Percentiles rank a stretch among this genome's conserved stretches.
Evolutionary conservation across 352 stramenopile genomes (phyloP).

Genomic region (Globisporangium rhizosaccharum): DNA sequence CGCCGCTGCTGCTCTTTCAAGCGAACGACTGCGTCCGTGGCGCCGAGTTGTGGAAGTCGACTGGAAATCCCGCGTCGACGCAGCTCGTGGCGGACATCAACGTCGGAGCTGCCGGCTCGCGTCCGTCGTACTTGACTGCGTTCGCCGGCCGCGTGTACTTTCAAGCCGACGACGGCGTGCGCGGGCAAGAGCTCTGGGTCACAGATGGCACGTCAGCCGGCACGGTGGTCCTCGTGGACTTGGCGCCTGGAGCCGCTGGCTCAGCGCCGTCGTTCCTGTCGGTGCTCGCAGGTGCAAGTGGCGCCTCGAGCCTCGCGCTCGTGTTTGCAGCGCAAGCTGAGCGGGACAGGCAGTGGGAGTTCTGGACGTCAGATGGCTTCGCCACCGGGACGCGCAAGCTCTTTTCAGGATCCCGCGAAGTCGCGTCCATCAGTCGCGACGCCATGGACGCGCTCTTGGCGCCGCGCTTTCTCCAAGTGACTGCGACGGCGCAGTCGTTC

Average conservation of each 20-base stretch:
- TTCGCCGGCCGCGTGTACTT: slow-evolving; percentile 59
- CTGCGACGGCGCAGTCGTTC: slow-evolving; percentile 12
- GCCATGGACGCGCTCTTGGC: slow-evolving; percentile 22
- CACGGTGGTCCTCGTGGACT: slow-evolving; percentile 55
- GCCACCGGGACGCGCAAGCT: slow-evolving; percentile 25
- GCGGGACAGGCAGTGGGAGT: slow-evolving; percentile 23
- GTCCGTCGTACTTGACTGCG: slow-evolving; percentile 45
- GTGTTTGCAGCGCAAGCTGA: slow-evolving; percentile 37
- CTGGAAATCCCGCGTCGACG: slow-evolving; percentile 47
- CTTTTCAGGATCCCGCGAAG: slow-evolving; percentile 28
- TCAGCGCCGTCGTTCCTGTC: slow-evolving; percentile 39
- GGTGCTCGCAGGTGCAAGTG: slow-evolving; percentile 11
- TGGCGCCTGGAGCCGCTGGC: slow-evolving; percentile 35
- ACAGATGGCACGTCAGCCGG: slow-evolving; percentile 46
- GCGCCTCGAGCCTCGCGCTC: slow-evolving; percentile 1
- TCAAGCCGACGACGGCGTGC: slow-evolving; percentile 71
- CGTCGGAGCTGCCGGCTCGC: slow-evolving; percentile 30
- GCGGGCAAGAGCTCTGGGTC: slow-evolving; percentile 76
- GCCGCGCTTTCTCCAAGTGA: slow-evolving; percentile 8
- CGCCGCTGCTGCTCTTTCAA: slow-evolving; percentile 61
- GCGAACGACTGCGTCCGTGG: slow-evolving; percentile 81
- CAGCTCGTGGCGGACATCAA: slow-evolving; percentile 59
- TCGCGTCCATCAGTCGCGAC: slow-evolving; percentile 22
- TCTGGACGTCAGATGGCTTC: slow-evolving; percentile 62
- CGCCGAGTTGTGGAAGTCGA: slow-evolving; percentile 73